A percentile compares a stretch with the other conserved stretches of the same genome.
Evolutionary conservation across 192 early-diverging fungal species (phyloP).

Genomic region (Phycomyces nitens): DNA sequence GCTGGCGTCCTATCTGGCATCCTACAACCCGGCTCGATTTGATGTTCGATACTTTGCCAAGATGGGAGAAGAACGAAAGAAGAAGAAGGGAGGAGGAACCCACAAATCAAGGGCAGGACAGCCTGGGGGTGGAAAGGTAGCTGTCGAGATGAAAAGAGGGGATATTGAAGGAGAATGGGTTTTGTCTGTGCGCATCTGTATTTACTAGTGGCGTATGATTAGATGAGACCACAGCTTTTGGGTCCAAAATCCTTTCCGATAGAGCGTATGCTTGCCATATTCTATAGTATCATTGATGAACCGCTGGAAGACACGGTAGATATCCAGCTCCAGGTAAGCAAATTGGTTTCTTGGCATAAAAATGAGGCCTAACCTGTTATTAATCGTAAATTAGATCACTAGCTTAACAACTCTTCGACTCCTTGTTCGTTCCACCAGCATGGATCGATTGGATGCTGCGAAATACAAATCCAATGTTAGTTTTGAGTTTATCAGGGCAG

Average conservation of each 20-base stretch:
- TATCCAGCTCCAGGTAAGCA: conserved; percentile 64
- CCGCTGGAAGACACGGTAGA: conserved; percentile 71
- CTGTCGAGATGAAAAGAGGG: not conserved
- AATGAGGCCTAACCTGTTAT: too few relatives aligned
- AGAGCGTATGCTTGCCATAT: conserved; percentile 97
- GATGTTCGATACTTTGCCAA: conserved; percentile 88
- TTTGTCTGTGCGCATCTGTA: not conserved
- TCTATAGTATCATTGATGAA: conserved; percentile 82
- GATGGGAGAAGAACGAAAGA: conserved; percentile 34
- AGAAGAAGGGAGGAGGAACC: conserved; percentile 34
- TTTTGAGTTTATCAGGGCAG: conserved; percentile 67
- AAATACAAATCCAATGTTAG: conserved; percentile 90
- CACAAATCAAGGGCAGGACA: conserved; percentile 46
- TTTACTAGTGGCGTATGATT: not conserved
- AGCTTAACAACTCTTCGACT: conserved; percentile 78
- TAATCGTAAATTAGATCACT: conserved; percentile 58
- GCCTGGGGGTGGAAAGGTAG: conserved; percentile 41
- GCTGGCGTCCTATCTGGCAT: conserved; percentile 87
- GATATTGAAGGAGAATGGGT: too few relatives aligned
- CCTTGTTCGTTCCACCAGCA: conserved; percentile 63
- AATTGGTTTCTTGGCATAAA: too few relatives aligned
- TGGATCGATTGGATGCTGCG: conserved; percentile 76
- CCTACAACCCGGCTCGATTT: conserved; percentile 85
- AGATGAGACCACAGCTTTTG: conserved; percentile 78
- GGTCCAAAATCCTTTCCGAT: conserved; percentile 92